Conservation (phyloP, 306 rosid species). For the barrel medic (Medicago truncatula) region MtrunA17r5.0-ANR NC_053046.1:5765501-5766000, state of each 20-base stretch:
- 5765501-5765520: conserved; percentile 21
- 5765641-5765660: conserved; percentile 5
- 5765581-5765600: conserved; percentile 5
- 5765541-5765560: neutral
- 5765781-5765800: conserved; percentile 4
- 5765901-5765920: too few relatives aligned
- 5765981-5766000: too few relatives aligned
- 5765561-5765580: neutral
- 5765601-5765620: conserved; percentile 3
- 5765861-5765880: neutral
- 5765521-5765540: neutral
- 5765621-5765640: neutral
- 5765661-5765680: neutral
- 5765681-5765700: neutral
- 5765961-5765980: too few relatives aligned
- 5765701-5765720: neutral
- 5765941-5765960: too few relatives aligned
- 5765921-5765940: too few relatives aligned
- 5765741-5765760: neutral
- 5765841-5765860: neutral
- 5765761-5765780: neutral
- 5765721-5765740: conserved; percentile 14
- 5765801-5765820: neutral
- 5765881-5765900: too few relatives aligned
- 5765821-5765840: neutral